phyloP scores from a whole-genome alignment of 2,329 filamentous ascomycete species.

The Aciculosporium take region DNA sequence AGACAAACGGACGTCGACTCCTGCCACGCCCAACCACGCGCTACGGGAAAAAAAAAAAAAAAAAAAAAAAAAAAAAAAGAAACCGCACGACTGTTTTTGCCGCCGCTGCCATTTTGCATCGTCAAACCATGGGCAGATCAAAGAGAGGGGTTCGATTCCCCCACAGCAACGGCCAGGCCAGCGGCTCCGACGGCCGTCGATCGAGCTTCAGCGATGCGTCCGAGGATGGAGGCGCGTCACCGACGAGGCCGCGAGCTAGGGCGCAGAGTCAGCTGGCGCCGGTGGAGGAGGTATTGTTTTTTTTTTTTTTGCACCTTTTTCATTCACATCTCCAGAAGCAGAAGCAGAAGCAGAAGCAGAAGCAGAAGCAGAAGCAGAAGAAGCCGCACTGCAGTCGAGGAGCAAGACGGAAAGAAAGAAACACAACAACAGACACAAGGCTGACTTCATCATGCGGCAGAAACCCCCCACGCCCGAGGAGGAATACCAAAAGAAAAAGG shows the following conservation, averaged over 20 bases:
- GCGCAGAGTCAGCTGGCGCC: conserved; percentile 17
- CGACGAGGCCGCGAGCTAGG: conserved; percentile 16
- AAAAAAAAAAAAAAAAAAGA: too few relatives aligned
- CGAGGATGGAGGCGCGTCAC: conserved; percentile 32
- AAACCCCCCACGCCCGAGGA: conserved; percentile 28
- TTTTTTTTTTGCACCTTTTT: not conserved
- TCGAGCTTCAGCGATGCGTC: conserved; percentile 59
- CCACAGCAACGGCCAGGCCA: conserved; percentile 29
- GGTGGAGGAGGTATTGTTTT: conserved; percentile 20
- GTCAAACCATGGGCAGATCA: conserved; percentile 20
- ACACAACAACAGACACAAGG: not conserved
- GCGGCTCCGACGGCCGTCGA: conserved; percentile 40
- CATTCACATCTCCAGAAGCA: too few relatives aligned
- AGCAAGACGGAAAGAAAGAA: not conserved
- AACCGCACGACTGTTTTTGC: not conserved
- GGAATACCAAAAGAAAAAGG: conserved; percentile 97
- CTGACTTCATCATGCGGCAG: conserved; percentile 19
- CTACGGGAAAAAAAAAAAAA: too few relatives aligned
- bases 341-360: too few relatives aligned
- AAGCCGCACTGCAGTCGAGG: not conserved
- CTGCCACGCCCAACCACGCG: too few relatives aligned
- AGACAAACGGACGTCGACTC: too few relatives aligned
- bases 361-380: too few relatives aligned
- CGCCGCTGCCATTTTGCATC: not conserved
- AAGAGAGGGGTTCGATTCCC: conserved; percentile 42